A percentile compares a stretch with the other conserved stretches of the same genome.
These are phyloP conservation scores for Pontederia crassipes DNA, from an alignment of 176 grass and related monocot species.

Conservation along the genomic window DNA sequence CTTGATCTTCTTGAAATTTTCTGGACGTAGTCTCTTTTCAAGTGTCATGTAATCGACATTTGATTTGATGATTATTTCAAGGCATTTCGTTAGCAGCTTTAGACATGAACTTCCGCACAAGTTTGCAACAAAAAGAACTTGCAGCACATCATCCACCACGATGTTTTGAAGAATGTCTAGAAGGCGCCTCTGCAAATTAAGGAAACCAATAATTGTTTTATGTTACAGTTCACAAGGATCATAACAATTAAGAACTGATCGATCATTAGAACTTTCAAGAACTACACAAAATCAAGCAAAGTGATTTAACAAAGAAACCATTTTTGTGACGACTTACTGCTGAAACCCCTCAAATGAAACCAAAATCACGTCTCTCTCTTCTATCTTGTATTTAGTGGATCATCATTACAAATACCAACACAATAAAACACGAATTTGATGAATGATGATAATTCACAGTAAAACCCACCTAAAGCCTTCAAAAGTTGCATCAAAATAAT, in stretches of 20 bases:
- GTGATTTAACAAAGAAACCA: background rate
- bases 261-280: background rate
- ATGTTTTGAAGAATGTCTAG: conserved; percentile 13
- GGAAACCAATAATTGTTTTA: background rate
- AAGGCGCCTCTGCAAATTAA: conserved; percentile 10
- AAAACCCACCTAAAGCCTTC: background rate
- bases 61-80: background rate
- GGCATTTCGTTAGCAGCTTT: background rate
- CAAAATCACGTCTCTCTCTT: background rate
- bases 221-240: background rate
- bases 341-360: too few relatives aligned
- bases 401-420: background rate
- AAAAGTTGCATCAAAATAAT: background rate
- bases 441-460: background rate
- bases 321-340: background rate
- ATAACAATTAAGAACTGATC: background rate
- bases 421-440: background rate
- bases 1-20: background rate
- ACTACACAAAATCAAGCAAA: background rate
- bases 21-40: background rate
- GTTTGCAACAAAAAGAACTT: conserved; percentile 1
- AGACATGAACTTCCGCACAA: background rate
- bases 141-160: conserved; percentile 1
- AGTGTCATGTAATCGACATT: conserved; percentile 1
- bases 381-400: background rate